Base-by-base conservation (phyloP, 2,329 filamentous ascomycete genomes). In the Sporothrix schenckii region DNA sequence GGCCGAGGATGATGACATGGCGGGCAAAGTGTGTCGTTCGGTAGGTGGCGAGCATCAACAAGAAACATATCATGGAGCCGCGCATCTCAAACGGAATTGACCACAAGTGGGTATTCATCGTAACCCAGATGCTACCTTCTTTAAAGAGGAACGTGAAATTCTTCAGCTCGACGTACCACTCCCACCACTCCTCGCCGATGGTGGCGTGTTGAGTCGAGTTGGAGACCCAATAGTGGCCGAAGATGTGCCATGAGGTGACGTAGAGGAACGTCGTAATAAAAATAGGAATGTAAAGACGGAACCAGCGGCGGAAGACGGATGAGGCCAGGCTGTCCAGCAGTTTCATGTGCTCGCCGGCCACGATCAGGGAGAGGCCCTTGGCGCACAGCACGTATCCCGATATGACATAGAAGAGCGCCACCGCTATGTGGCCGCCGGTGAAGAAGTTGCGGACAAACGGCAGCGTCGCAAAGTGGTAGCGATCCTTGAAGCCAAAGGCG, bases 91-190 rank as follows among this genome's bases (percentile, higher is more conserved):
- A 80, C 0, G 88, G 87, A 68, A 91, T 90, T 0, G 84, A 89
- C 87, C 88, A 90, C 2, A 86, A 76, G 73, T 90, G 88, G 39
- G 81, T 82, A 74, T 89, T 88, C 78, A 87, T 87, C 14, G 79
- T 78, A 69, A 88, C 82, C 81, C 86, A 89, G 13, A 86, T 84
- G 11, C 84, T 84, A 7, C 87, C 86, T 9, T 81, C 82, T 54
- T 86, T 85, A 79, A 87, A 91, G 52, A 90, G 77, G 76, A 89
- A 91, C 78, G 85, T 91, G 79, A 89, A 91, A 77, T 90, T 90
- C 76, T 91, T 91, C 76, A 87, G 81, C 76, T 91, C 87, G 72
- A 77, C 71, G 73, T 85, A 85, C 75, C 83, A 81, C 6, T 77
- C 74, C 80, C 83, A 86, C 1, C 87, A 72, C 74, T 89, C 87